Conservation (phyloP, 108 stramenopile genomes). For the Cyclostephanos tholiformis region DNA sequence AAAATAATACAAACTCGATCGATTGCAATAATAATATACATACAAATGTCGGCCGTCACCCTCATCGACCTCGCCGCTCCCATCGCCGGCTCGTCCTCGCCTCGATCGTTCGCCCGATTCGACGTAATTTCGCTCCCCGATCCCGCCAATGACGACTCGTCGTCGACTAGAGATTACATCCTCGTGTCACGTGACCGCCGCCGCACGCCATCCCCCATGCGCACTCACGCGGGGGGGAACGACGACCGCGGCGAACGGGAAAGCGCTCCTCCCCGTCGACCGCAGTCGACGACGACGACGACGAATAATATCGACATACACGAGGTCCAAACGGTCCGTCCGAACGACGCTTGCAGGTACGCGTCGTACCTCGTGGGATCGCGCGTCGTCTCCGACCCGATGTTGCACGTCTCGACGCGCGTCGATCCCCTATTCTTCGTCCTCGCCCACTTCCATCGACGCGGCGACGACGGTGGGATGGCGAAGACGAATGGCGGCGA, state of each 20-base stretch:
- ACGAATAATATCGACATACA: slow-evolving; percentile 50
- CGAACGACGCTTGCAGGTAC: slow-evolving; percentile 47
- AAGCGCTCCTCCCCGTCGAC: too few relatives aligned
- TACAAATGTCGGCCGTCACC: slow-evolving; percentile 27
- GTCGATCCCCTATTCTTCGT: slow-evolving; percentile 75
- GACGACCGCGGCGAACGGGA: too few relatives aligned
- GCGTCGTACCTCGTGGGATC: slow-evolving; percentile 66
- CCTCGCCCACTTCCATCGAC: slow-evolving; percentile 32
- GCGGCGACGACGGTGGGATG: not conserved
- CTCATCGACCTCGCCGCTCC: slow-evolving; percentile 15
- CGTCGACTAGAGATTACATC: slow-evolving; percentile 29
- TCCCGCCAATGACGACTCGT: slow-evolving; percentile 11
- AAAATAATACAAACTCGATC: too few relatives aligned
- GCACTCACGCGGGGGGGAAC: too few relatives aligned
- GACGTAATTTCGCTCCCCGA: slow-evolving; percentile 23
- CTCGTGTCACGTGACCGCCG: slow-evolving; percentile 22
- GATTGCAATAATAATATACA: too few relatives aligned
- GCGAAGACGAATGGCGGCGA: not conserved
- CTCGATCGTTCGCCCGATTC: slow-evolving; percentile 2
- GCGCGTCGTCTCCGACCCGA: slow-evolving; percentile 57
- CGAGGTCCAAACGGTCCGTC: slow-evolving; percentile 55
- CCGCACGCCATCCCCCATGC: too few relatives aligned
- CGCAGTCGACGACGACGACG: not conserved
- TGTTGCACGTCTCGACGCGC: slow-evolving; percentile 53
- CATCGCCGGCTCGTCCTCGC: not conserved